Base-by-base conservation (phyloP, 805 yeast species). In the Zygoascus ofunaensis region DNA sequence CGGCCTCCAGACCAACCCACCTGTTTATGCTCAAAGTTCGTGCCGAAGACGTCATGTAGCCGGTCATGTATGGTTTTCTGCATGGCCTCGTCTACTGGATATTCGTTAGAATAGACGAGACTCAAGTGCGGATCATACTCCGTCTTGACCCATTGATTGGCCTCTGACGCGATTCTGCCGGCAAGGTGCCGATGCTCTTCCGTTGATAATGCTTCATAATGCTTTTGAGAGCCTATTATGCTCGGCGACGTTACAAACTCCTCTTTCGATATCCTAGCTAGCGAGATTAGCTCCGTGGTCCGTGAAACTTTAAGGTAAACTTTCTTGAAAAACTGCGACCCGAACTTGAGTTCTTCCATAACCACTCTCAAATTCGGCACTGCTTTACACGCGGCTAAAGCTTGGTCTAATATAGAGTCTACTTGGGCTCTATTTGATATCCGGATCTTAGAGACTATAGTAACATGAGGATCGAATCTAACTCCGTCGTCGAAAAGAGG, bases 401-500 rank as follows among this genome's bases (percentile, higher is more conserved):
- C 67, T 42, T 79, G 70, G 23, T 72, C 76, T 17, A 83, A 66
- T 5, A 81, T 74, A 26, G 70, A 67, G 48, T 74, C 74, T 1
- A 78, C 81, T 46, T 80, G 85, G 12, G 74, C 74, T 35, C 71
- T 70, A 10, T 71, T 65, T 21, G 67, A 60, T 22, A 80, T 64
- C 1, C 61, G 65, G 26, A 84, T 65, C 46, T 76, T 72, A n/a
- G 86, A 71, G 2, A 87, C 77, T 22, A 84, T 69, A 1, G 94
- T 85, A 30, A 85, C 70, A 57, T 84, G 94, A 2, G 94, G 94
- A 49, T 76, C 82, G 53, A 83, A 79, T 24, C 55, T 59, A 2
- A 82, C 82, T 1, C 87, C 78, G 42, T 78, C 81, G 8, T 83
- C 82, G 55, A 84, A 82, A n/a, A 82, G 64, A 1, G 89, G 80